Evolutionary conservation across 192 early-diverging fungal genomes (phyloP).

Genomic region (Backusella australiensis): DNA sequence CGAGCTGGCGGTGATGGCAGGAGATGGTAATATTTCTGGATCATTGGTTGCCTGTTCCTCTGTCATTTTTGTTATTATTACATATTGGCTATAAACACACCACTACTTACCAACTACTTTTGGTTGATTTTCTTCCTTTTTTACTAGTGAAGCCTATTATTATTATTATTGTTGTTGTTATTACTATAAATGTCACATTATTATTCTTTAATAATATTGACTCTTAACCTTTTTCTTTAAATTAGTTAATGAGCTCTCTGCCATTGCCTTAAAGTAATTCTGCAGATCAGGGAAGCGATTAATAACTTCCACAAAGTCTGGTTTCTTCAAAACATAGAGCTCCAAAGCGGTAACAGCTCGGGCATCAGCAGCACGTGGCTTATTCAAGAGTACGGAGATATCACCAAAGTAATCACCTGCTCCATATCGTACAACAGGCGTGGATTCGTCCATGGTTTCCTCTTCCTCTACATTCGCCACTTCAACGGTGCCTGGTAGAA

Average conservation of each 20-base stretch:
- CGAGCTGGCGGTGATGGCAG: slow-evolving; percentile 15
- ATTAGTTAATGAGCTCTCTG: not conserved
- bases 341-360: slow-evolving; percentile 46
- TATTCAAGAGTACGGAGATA: slow-evolving; percentile 43
- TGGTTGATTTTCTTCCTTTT: slow-evolving; percentile 6
- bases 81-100: not conserved
- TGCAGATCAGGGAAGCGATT: slow-evolving; percentile 20
- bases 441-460: not conserved
- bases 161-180: too few species aligned
- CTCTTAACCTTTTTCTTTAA: not conserved
- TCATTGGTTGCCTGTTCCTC: not conserved
- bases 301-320: slow-evolving; percentile 37
- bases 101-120: not conserved
- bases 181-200: too few species aligned
- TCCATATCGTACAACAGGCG: slow-evolving; percentile 31
- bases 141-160: not conserved
- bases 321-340: slow-evolving; percentile 44
- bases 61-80: not conserved
- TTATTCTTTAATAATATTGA: not conserved
- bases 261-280: slow-evolving; percentile 15
- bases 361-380: slow-evolving; percentile 45
- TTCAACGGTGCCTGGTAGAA: slow-evolving; percentile 4
- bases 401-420: slow-evolving; percentile 55
- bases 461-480: slow-evolving; percentile 14
- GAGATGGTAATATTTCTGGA: not conserved